Conservation (phyloP, 768 basidiomycete genomes). For the Russula vinacea region DNA sequence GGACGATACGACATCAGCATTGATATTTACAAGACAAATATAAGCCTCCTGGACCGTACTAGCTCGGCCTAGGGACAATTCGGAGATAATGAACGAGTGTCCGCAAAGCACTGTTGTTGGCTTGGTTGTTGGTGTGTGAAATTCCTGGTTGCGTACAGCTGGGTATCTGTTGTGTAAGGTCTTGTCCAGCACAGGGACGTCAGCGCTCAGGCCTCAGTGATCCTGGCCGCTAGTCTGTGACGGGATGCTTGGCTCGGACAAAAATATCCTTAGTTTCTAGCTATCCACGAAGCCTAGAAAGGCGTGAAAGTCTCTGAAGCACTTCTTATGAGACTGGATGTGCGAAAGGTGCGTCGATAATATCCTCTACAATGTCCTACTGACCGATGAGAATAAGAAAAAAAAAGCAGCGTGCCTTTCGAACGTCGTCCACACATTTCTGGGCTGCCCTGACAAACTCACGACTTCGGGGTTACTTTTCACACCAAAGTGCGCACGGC, state of each 20-base stretch:
- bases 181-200: slow-evolving; percentile 21
- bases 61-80: background rate
- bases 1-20: slow-evolving; percentile 15
- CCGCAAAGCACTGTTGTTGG: slow-evolving; percentile 11
- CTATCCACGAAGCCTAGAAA: slow-evolving; percentile 56
- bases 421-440: slow-evolving; percentile 48
- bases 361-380: slow-evolving; percentile 37
- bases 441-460: slow-evolving; percentile 50
- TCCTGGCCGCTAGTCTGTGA: slow-evolving; percentile 51
- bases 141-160: no score
- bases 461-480: no score
- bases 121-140: no score
- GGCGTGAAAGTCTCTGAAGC: slow-evolving; percentile 62
- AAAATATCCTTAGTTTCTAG: slow-evolving; percentile 44
- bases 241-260: slow-evolving; percentile 44
- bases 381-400: slow-evolving; percentile 5
- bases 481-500: no score
- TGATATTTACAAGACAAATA: slow-evolving; percentile 19
- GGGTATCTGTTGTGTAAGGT: background rate
- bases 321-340: slow-evolving; percentile 45
- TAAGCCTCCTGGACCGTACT: slow-evolving; percentile 5
- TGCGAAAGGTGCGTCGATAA: slow-evolving; percentile 45
- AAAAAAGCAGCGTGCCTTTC: slow-evolving; percentile 42
- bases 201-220: no score
- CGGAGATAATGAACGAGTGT: background rate